A percentile compares a stretch with the other conserved stretches of the same genome.
These are phyloP conservation scores for Nicotiana attenuata DNA, from an alignment of 257 asterid species.

Conservation along the genomic window DNA sequence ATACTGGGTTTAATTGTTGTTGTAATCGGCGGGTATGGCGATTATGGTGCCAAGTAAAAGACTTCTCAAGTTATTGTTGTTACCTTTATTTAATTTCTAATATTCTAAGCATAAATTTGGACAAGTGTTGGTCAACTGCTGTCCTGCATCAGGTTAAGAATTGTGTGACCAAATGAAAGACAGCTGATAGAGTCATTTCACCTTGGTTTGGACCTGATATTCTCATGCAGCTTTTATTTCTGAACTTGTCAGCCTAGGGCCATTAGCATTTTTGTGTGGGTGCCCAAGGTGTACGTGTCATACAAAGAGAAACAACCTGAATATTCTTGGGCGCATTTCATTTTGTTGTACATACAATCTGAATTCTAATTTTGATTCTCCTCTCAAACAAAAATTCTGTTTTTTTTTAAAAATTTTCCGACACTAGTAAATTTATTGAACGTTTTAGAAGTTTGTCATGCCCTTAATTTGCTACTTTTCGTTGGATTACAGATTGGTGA, in stretches of 20 bases:
- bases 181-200: background rate
- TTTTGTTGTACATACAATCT: background rate
- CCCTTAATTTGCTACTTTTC: conserved; percentile 14
- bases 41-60: background rate
- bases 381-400: background rate
- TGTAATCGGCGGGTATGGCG: background rate
- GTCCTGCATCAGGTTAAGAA: background rate
- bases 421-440: background rate
- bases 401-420: background rate
- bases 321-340: background rate
- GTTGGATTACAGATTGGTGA: conserved; percentile 51
- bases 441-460: conserved; percentile 12
- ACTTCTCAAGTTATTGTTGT: background rate
- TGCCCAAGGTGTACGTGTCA: background rate
- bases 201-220: background rate
- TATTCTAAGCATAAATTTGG: background rate
- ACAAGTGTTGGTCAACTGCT: background rate
- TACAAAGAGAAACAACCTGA: background rate
- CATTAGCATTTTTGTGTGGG: background rate
- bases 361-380: background rate
- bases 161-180: background rate
- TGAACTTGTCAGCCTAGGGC: background rate
- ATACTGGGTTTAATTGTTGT: too few species aligned
- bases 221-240: background rate
- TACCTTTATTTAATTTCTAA: background rate